Base-by-base conservation (phyloP, 306 rosid species). In the Mimosa pudica region DNA sequence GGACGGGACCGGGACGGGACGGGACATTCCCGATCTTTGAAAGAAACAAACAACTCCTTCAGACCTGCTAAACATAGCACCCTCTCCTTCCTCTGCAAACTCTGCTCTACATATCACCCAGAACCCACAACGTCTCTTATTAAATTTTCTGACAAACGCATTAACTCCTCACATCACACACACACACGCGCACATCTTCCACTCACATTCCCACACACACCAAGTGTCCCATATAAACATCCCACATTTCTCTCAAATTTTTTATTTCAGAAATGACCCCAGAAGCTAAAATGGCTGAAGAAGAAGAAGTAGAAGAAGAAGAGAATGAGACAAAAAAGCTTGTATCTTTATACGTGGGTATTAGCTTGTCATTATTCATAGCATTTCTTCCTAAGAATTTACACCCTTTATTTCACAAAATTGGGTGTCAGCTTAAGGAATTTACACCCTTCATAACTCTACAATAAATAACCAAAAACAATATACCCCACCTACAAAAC, bases 361-460 rank as follows among this genome's bases (percentile, higher is more conserved):
- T 90, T 1, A 79, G 89, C 88, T 83, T 92, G 51, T 83, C 95
- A 1, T 46, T 92, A 8, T 88, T 79, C 79, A 63, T 89, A 10
- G 94, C 96, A 2, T 74, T 85, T 16, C 83, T 91, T 3, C 92
- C 96, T 8, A 79, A 55, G 66, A 88, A 87, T 48, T 65, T 82
- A 6, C 35, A 73, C 1, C 35, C 84, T 6, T 24, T 81, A n/a
- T 42, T 86, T 7, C 77, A 51, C 7, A 76, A 35, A 58, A 77
- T 80, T 2, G 82, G 83, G 42, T 44, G 45, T 35, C 84, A 83
- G 62, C 81, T 78, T 35, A 73, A 80, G 24, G 74, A 84, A 32
- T n/a, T n/a, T n/a, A n/a, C n/a, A n/a, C n/a, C n/a, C n/a, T n/a
- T n/a, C n/a, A n/a, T n/a, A n/a, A n/a, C n/a, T n/a, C n/a, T n/a